phyloP scores from a whole-genome alignment of 2,329 filamentous ascomycete genomes.

The Monosporascus ibericus region DNA sequence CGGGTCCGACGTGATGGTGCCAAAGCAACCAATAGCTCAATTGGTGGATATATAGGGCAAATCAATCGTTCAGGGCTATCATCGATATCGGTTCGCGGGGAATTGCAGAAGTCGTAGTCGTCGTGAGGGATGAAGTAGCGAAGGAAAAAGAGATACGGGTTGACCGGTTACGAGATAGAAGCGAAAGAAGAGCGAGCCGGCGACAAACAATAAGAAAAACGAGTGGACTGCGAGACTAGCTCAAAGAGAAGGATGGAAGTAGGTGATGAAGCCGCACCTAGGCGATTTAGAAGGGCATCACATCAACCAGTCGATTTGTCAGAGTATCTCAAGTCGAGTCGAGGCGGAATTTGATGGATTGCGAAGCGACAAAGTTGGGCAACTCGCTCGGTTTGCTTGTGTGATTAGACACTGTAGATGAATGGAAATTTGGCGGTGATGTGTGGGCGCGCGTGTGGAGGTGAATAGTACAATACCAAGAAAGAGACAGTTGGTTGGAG shows the following conservation, averaged over 20 bases:
- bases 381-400: not conserved
- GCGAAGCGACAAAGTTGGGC: no score
- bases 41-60: conserved; percentile 7
- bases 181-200: conserved; percentile 1
- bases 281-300: conserved; percentile 21
- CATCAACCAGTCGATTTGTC: not conserved
- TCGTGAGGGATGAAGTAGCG: conserved; percentile 4
- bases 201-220: conserved; percentile 21
- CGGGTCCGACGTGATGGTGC: conserved; percentile 15
- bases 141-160: conserved; percentile 3
- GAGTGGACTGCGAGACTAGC: conserved; percentile 44
- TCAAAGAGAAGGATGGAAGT: conserved; percentile 27
- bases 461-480: no score
- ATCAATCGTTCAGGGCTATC: conserved; percentile 1
- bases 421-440: conserved; percentile 4
- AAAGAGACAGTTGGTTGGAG: no score
- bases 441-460: not conserved
- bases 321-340: conserved; percentile 4
- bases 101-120: conserved; percentile 3
- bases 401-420: not conserved
- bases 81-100: conserved; percentile 1
- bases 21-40: conserved; percentile 6
- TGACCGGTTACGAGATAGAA: not conserved
- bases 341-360: not conserved
- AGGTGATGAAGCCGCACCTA: conserved; percentile 20